A percentile compares a stretch with the other conserved stretches of the same genome.
phyloP scores from a whole-genome alignment of 108 stramenopile genomes.

The Schizochytrium sp. region DNA sequence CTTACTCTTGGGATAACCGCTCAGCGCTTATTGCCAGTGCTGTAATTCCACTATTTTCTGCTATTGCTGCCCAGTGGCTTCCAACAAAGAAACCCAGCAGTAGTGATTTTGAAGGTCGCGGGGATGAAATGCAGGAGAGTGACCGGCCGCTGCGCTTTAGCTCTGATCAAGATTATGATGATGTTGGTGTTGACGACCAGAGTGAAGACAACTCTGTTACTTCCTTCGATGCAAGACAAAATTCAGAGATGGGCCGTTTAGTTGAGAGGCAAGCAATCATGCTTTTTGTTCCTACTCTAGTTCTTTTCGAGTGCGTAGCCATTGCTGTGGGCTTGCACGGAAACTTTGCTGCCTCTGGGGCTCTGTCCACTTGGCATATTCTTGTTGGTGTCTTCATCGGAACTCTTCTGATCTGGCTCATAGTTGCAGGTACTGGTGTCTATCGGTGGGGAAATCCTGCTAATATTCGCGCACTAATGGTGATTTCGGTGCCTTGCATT shows the following conservation, averaged over 20 bases:
- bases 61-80: neutral
- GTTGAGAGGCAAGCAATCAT: constrained; percentile 31
- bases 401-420: neutral
- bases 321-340: constrained; percentile 26
- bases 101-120: too few species aligned
- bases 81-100: neutral
- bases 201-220: too few species aligned
- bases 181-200: too few species aligned
- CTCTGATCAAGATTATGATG: too few species aligned
- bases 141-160: too few species aligned
- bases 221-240: too few species aligned
- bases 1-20: constrained; percentile 36
- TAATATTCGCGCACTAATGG: neutral
- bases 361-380: neutral
- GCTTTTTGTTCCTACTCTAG: constrained; percentile 35
- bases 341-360: constrained; percentile 29
- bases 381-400: neutral
- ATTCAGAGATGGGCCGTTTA: neutral
- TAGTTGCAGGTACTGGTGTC: neutral
- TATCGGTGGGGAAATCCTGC: neutral
- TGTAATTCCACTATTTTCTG: neutral
- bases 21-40: constrained; percentile 4
- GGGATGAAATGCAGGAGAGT: too few species aligned
- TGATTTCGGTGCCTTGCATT: constrained; percentile 55
- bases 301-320: constrained; percentile 41